Percentiles rank a stretch among this genome's conserved stretches.
Conservation (phyloP, 1,284 basidiomycete species). For the Porogramme epimiltina region DNA sequence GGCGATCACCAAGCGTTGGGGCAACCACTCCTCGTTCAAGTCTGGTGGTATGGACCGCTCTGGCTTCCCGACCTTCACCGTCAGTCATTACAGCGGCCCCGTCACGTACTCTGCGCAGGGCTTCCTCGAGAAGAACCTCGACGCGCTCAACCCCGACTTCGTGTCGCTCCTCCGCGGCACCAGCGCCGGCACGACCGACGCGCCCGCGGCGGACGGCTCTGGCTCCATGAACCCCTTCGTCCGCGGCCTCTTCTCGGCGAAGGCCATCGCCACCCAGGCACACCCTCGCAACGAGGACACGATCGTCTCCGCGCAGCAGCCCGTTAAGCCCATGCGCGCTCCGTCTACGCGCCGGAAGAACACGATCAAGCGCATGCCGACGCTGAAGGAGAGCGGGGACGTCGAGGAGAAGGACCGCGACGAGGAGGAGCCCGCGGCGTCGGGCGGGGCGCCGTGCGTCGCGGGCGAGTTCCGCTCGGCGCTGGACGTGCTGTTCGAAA, state of each 20-base stretch:
- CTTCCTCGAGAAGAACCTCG: slow-evolving; percentile 89
- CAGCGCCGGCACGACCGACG: slow-evolving; percentile 31
- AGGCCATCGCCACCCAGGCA: slow-evolving; percentile 86
- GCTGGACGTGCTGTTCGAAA: slow-evolving; percentile 85
- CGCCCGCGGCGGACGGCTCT: slow-evolving; percentile 57
- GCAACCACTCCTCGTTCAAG: slow-evolving; percentile 91
- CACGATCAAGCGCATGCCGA: slow-evolving; percentile 63
- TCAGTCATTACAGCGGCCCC: slow-evolving; percentile 90
- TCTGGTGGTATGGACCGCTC: slow-evolving; percentile 73
- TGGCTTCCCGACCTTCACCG: slow-evolving; percentile 86
- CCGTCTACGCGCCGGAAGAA: slow-evolving; percentile 86
- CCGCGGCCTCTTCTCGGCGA: slow-evolving; percentile 85
- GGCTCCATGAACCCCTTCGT: slow-evolving; percentile 92
- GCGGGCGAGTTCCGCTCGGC: slow-evolving; percentile 88
- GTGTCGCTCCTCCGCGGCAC: slow-evolving; percentile 84
- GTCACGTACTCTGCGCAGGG: slow-evolving; percentile 91
- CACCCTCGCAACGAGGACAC: slow-evolving; percentile 94
- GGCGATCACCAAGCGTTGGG: slow-evolving; percentile 93
- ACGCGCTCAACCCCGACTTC: slow-evolving; percentile 91
- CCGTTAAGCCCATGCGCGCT: slow-evolving; percentile 89
- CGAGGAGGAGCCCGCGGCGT: slow-evolving; percentile 38
- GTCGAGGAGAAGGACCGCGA: slow-evolving; percentile 59
- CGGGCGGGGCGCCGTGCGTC: slow-evolving; percentile 64
- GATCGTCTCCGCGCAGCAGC: slow-evolving; percentile 91
- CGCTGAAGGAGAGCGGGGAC: slow-evolving; percentile 55